A percentile compares a stretch with the other conserved stretches of the same genome.
phyloP scores from a whole-genome alignment of 306 rosid genomes.

The Prunus davidiana region DNA sequence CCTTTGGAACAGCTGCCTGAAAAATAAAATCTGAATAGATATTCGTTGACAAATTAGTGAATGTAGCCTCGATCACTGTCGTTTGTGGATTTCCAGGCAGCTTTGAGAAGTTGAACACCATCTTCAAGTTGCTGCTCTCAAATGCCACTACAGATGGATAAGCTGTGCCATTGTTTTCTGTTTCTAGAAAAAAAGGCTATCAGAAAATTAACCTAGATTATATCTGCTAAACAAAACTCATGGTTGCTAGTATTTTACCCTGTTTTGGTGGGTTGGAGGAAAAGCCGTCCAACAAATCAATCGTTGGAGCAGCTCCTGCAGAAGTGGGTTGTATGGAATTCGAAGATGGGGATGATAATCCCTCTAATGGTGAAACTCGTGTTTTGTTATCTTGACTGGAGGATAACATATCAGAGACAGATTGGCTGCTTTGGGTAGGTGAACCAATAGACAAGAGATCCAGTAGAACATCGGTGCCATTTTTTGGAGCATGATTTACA shows the following conservation, averaged over 20 bases:
- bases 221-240: constrained; percentile 10
- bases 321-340: constrained; percentile 46
- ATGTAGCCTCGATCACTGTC: constrained; percentile 67
- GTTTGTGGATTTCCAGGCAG: constrained; percentile 78
- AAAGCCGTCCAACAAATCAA: constrained; percentile 80
- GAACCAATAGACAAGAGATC: constrained; percentile 77
- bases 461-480: constrained; percentile 74
- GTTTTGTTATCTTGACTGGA: constrained; percentile 47
- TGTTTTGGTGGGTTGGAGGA: constrained; percentile 47
- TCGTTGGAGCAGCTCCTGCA: constrained; percentile 53
- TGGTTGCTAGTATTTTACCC: constrained; percentile 30
- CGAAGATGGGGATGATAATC: constrained; percentile 55
- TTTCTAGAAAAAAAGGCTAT: constrained; percentile 23
- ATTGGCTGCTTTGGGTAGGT: constrained; percentile 45
- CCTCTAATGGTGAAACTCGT: constrained; percentile 59
- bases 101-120: constrained; percentile 77
- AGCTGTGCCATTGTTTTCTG: constrained; percentile 70
- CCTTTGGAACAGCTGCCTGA: constrained; percentile 99
- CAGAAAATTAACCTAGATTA: constrained; percentile 10
- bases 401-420: constrained; percentile 52
- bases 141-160: constrained; percentile 80
- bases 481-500: constrained; percentile 44
- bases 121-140: constrained; percentile 84
- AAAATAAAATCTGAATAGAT: constrained; percentile 74
- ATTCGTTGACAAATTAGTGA: constrained; percentile 64